These are phyloP conservation scores for Trichocomaceae sp. DNA, from an alignment of 2,329 filamentous ascomycete species.

Conservation along the genomic window DNA sequence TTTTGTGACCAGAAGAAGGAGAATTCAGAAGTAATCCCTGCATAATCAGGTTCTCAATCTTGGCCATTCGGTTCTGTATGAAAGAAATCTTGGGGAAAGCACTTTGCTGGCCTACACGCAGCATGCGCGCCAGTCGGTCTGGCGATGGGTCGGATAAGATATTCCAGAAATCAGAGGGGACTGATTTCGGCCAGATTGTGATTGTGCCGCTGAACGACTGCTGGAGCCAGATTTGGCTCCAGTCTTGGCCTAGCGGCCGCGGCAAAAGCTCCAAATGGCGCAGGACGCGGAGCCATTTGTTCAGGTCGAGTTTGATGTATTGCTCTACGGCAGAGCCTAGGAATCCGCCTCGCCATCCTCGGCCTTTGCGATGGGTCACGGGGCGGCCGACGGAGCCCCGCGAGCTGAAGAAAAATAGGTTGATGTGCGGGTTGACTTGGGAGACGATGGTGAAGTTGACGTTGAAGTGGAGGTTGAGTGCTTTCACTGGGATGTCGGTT, in stretches of 20 bases:
- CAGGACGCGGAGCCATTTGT: constrained; percentile 94
- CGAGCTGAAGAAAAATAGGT: constrained; percentile 97
- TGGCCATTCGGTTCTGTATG: constrained; percentile 69
- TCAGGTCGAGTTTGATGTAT: constrained; percentile 91
- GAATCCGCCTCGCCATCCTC: constrained; percentile 94
- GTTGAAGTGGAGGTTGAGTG: constrained; percentile 93
- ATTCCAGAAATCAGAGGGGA: constrained; percentile 70
- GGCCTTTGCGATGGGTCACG: constrained; percentile 85
- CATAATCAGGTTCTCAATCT: constrained; percentile 65
- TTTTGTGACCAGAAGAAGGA: constrained; percentile 18
- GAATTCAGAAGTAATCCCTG: constrained; percentile 43
- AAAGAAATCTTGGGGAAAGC: constrained; percentile 90
- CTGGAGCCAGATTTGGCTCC: constrained; percentile 94
- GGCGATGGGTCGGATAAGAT: constrained; percentile 79
- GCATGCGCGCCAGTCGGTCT: constrained; percentile 73
- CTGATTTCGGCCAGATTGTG: constrained; percentile 87
- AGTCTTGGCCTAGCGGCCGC: constrained; percentile 85
- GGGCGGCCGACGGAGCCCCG: constrained; percentile 85
- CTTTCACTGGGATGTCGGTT: constrained; percentile 91
- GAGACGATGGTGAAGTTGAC: constrained; percentile 92
- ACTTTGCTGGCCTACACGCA: constrained; percentile 81
- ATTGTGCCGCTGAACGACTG: constrained; percentile 81
- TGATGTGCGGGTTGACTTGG: constrained; percentile 92
- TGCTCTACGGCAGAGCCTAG: constrained; percentile 87
- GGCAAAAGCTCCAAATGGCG: constrained; percentile 88